These are phyloP conservation scores for Arachis monticola DNA, from an alignment of 331 rosid species.

Conservation along the genomic window DNA sequence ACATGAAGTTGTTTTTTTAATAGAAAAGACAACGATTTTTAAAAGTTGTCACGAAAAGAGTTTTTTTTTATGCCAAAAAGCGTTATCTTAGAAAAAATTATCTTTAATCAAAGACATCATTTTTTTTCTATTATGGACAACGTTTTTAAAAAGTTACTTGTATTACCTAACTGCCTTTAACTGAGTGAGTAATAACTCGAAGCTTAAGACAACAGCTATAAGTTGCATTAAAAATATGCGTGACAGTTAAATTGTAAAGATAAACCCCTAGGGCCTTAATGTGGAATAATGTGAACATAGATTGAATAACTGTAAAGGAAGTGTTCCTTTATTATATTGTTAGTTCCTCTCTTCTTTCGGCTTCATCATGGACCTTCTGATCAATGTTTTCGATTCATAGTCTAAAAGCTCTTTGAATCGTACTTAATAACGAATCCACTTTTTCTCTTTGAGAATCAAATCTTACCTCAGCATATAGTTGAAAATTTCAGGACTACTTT, in stretches of 20 bases:
- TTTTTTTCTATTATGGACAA: too few relatives aligned
- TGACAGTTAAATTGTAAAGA: background rate
- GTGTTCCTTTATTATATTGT: slow-evolving; percentile 27
- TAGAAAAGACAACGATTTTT: too few relatives aligned
- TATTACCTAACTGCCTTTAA: too few relatives aligned
- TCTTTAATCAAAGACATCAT: too few relatives aligned
- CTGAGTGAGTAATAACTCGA: too few relatives aligned
- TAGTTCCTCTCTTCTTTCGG: slow-evolving; percentile 41
- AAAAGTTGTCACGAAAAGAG: too few relatives aligned
- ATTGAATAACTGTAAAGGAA: slow-evolving; percentile 6
- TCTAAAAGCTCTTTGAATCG: slow-evolving; percentile 34
- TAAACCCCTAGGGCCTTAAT: background rate
- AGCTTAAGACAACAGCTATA: too few relatives aligned
- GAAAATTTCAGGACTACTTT: slow-evolving; percentile 36
- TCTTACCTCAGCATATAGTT: slow-evolving; percentile 36
- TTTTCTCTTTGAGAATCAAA: slow-evolving; percentile 42
- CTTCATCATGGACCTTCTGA: slow-evolving; percentile 26
- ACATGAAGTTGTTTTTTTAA: too few relatives aligned
- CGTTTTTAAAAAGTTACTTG: too few relatives aligned
- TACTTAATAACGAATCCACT: slow-evolving; percentile 39
- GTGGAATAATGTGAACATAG: slow-evolving; percentile 7
- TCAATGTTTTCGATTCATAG: slow-evolving; percentile 24
- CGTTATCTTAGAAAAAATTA: too few relatives aligned
- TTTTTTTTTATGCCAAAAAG: too few relatives aligned
- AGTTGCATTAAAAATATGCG: too few relatives aligned